phyloP scores from a whole-genome alignment of 768 basidiomycete genomes.

The Trametopsis cervina region DNA sequence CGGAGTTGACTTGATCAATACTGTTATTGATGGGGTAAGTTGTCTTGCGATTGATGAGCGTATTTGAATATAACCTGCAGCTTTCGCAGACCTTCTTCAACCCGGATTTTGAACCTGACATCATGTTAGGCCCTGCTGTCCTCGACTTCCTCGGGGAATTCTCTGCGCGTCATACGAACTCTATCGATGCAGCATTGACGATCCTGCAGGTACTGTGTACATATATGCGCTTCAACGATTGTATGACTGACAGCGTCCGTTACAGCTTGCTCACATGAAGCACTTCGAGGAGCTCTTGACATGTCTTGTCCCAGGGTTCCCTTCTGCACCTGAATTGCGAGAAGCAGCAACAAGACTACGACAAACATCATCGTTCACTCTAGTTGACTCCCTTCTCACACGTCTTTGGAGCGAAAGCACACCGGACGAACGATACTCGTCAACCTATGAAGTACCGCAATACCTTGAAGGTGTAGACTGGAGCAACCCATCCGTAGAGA shows the following conservation, averaged over 20 bases:
- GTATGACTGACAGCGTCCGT: no score
- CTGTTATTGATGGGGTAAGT: conserved; percentile 47
- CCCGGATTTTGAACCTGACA: conserved; percentile 46
- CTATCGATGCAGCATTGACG: conserved; percentile 49
- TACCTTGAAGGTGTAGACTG: conserved; percentile 17
- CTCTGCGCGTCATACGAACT: conserved; percentile 46
- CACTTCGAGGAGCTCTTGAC: conserved; percentile 64
- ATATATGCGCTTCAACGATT: neutral
- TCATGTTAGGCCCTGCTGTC: conserved; percentile 53
- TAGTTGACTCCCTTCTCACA: conserved; percentile 31
- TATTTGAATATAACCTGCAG: neutral
- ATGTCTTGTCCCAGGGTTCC: conserved; percentile 29
- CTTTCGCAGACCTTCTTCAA: conserved; percentile 64
- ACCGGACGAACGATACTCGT: neutral
- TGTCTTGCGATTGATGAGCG: no score
- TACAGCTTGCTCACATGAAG: conserved; percentile 57
- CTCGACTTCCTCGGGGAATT: conserved; percentile 55
- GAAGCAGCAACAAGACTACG: conserved; percentile 10
- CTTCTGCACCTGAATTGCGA: conserved; percentile 5
- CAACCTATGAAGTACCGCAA: conserved; percentile 5
- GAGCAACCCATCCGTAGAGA: neutral
- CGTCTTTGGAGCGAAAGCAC: conserved; percentile 21
- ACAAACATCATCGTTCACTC: conserved; percentile 21
- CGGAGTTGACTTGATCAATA: conserved; percentile 41
- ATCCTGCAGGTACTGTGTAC: conserved; percentile 49